Percentiles rank a stretch among this genome's conserved stretches.
Evolutionary conservation across 2,329 filamentous ascomycete species (phyloP).

Genomic region (Tolypocladium inflatum): DNA sequence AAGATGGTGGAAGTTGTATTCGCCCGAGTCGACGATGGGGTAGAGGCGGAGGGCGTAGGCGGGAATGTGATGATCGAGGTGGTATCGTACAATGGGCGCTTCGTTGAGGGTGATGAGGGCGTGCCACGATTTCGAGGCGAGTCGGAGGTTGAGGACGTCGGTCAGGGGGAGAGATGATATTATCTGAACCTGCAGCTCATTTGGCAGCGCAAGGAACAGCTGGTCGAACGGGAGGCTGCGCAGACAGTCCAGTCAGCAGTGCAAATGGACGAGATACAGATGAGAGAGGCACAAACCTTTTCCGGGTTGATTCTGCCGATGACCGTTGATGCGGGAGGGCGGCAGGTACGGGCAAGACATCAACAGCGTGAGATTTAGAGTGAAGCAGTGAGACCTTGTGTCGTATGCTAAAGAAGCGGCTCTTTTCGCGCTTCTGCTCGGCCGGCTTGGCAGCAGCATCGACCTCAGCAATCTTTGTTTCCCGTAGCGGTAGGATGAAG

Average conservation of each 20-base stretch:
- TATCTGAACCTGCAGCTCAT: slow-evolving; percentile 54
- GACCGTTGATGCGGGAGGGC: slow-evolving; percentile 7
- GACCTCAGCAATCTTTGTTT: slow-evolving; percentile 22
- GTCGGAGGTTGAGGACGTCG: slow-evolving; percentile 49
- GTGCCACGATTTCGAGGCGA: slow-evolving; percentile 50
- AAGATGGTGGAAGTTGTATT: slow-evolving; percentile 49
- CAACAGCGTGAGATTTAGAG: slow-evolving; percentile 18
- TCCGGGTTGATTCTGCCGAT: slow-evolving; percentile 18
- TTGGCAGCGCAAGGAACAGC: slow-evolving; percentile 48
- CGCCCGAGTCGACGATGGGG: slow-evolving; percentile 35
- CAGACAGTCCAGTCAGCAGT: slow-evolving; percentile 9
- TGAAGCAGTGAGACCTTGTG: slow-evolving; percentile 26
- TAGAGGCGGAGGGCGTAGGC: slow-evolving; percentile 52
- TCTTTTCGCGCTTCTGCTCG: slow-evolving; percentile 31
- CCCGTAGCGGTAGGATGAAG: slow-evolving; percentile 41
- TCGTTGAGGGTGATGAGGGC: slow-evolving; percentile 51
- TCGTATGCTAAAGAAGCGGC: slow-evolving; percentile 31
- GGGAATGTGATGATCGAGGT: slow-evolving; percentile 50
- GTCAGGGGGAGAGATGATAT: slow-evolving; percentile 50
- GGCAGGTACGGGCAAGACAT: slow-evolving; percentile 6
- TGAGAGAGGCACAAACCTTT: slow-evolving; percentile 16
- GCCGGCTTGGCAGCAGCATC: slow-evolving; percentile 16
- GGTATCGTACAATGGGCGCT: slow-evolving; percentile 50
- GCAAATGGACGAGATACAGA: not conserved
- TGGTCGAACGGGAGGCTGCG: slow-evolving; percentile 40